phyloP scores from a whole-genome alignment of 106 monocot species.

The Acorus calamus region DNA sequence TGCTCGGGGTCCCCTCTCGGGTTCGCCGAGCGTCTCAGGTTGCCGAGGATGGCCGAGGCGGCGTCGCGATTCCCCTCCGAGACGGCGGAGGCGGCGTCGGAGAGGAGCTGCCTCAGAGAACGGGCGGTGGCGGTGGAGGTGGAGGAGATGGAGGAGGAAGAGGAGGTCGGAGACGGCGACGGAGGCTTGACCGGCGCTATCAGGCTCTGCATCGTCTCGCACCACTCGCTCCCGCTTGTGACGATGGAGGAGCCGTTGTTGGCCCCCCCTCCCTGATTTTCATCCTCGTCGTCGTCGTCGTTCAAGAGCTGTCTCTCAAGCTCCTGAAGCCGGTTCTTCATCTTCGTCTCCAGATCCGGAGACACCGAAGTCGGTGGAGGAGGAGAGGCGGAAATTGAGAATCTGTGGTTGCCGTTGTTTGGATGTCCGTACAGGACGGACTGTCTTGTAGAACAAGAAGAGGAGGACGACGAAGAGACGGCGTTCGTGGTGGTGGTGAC shows the following conservation, averaged over 20 bases:
- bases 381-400: too few relatives aligned
- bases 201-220: conserved; percentile 14
- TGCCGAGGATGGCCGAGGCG: conserved; percentile 25
- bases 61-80: conserved; percentile 38
- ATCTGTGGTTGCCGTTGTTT: neutral
- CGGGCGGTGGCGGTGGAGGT: too few relatives aligned
- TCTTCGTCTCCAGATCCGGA: neutral
- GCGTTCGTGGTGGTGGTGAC: too few relatives aligned
- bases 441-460: too few relatives aligned
- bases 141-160: conserved; percentile 20
- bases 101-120: conserved; percentile 34
- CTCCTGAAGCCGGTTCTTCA: conserved; percentile 13
- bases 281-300: conserved; percentile 31
- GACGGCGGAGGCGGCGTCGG: conserved; percentile 52
- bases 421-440: too few relatives aligned
- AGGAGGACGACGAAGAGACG: too few relatives aligned
- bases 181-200: neutral
- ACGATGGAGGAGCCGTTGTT: conserved; percentile 32
- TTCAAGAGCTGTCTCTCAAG: conserved; percentile 45
- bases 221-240: conserved; percentile 15
- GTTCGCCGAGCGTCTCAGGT: conserved; percentile 35
- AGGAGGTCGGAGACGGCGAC: conserved; percentile 14
- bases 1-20: conserved; percentile 56
- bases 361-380: too few relatives aligned
- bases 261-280: neutral